Evolutionary conservation across 768 basidiomycete species (phyloP).

Genomic region (Tubosaeta sp.): DNA sequence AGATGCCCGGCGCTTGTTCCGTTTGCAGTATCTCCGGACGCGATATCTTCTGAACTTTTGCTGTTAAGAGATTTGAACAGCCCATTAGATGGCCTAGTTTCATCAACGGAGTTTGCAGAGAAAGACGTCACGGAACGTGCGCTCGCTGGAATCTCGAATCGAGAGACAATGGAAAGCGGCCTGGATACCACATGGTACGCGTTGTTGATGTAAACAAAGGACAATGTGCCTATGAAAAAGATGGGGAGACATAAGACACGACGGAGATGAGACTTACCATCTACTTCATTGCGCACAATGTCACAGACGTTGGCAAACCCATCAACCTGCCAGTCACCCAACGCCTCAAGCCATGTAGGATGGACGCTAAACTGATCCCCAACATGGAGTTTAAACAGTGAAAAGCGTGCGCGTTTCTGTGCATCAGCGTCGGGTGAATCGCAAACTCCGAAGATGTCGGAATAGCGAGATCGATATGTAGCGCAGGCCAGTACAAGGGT

Average conservation of each 20-base stretch:
- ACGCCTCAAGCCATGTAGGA: slow-evolving; percentile 34
- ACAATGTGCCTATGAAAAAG: slow-evolving; percentile 18
- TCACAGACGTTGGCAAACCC: slow-evolving; percentile 44
- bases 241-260: slow-evolving; percentile 5
- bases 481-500: slow-evolving; percentile 46
- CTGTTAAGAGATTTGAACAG: slow-evolving; percentile 56
- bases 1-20: slow-evolving; percentile 24
- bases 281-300: slow-evolving; percentile 39
- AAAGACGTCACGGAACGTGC: slow-evolving; percentile 16
- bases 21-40: slow-evolving; percentile 18
- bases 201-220: slow-evolving; percentile 36
- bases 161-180: slow-evolving; percentile 33
- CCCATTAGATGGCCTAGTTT: slow-evolving; percentile 35
- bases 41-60: slow-evolving; percentile 46
- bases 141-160: slow-evolving; percentile 11
- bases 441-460: slow-evolving; percentile 20
- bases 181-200: slow-evolving; percentile 44
- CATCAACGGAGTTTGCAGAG: slow-evolving; percentile 20
- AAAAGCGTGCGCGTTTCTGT: slow-evolving; percentile 10
- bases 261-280: slow-evolving; percentile 37
- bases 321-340: slow-evolving; percentile 55
- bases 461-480: slow-evolving; percentile 20
- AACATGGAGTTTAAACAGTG: slow-evolving; percentile 25
- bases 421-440: slow-evolving; percentile 10
- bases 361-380: slow-evolving; percentile 17